Base-by-base conservation (phyloP, 306 rosid species). In the Lathyrus tuberosus region DNA sequence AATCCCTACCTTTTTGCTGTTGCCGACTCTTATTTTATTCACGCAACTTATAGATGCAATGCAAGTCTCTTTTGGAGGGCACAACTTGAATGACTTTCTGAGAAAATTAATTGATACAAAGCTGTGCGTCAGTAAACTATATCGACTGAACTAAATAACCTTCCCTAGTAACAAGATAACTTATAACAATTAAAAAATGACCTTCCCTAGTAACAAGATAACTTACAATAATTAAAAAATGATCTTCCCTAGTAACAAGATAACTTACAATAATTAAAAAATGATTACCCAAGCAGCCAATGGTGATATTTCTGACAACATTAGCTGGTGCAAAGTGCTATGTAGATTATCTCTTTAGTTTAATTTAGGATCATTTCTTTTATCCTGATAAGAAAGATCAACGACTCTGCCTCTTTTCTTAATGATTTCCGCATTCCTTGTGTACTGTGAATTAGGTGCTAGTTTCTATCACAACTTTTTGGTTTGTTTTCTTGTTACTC, bases 361-460 rank as follows among this genome's bases (percentile, higher is more conserved):
- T 17, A n/a, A 16, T 77, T 65, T 60, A 10, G 40, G 64, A 61
- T 51, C 56, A 12, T 47, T 62, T 66, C 42, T 62, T 67, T 49
- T 22, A 67, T 72, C 46, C 38, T 67, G 54, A 72, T 57, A 66
- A 48, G 71, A 30, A 43, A 78, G 47, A 46, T 35, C 10, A 15
- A 28, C 49, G 60, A 22, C 59, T 43, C 13, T 33, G 10, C 57
- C 42, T 5, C 49, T 5, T 42, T 44, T 65, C 38, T 17, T 60
- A 28, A 16, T 62, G 71, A 66, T 69, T 53, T 62, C 43, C 52
- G 57, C 74, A 18, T 70, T 66, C 67, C 58, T 51, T 72, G 73
- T 37, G 8, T 68, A 11, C 35, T 52, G 49, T 20, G 56, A 58
- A 28, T 44, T 28, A 62, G 68, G 47, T 37, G 12, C 65, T 53